Evolutionary conservation across 2,329 filamentous ascomycete species (phyloP).

Genomic region (Alternaria tenuissima): DNA sequence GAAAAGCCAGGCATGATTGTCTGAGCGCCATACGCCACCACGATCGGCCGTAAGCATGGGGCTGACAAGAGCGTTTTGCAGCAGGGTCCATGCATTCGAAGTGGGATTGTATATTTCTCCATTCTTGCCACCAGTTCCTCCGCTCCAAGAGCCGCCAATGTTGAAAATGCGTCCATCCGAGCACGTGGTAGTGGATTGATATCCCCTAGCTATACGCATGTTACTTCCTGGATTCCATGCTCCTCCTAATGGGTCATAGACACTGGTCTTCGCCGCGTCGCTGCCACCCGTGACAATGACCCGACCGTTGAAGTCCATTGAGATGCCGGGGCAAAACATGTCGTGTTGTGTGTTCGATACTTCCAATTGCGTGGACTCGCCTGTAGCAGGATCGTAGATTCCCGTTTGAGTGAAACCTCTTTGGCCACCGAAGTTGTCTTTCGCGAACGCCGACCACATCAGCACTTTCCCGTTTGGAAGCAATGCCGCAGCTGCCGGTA

Average conservation of each 20-base stretch:
- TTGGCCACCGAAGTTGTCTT: slow-evolving; percentile 29
- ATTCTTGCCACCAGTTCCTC: slow-evolving; percentile 60
- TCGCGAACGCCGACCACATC: slow-evolving; percentile 31
- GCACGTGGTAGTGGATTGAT: slow-evolving; percentile 60
- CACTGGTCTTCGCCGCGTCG: slow-evolving; percentile 57
- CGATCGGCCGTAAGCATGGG: slow-evolving; percentile 62
- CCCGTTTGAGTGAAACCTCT: slow-evolving; percentile 43
- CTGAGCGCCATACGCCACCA: slow-evolving; percentile 55
- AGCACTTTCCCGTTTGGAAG: slow-evolving; percentile 38
- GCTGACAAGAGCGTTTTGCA: slow-evolving; percentile 55
- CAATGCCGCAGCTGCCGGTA: slow-evolving; percentile 36
- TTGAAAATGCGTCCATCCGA: slow-evolving; percentile 65
- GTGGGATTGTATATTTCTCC: slow-evolving; percentile 59
- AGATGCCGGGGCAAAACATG: slow-evolving; percentile 67
- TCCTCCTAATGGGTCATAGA: slow-evolving; percentile 52
- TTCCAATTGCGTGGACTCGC: slow-evolving; percentile 30
- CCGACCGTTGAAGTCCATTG: slow-evolving; percentile 57
- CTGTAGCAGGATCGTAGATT: slow-evolving; percentile 41
- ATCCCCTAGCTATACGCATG: slow-evolving; percentile 68
- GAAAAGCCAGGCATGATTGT: slow-evolving; percentile 66
- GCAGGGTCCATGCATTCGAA: slow-evolving; percentile 57
- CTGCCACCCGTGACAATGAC: slow-evolving; percentile 65
- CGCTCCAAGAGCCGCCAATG: slow-evolving; percentile 67
- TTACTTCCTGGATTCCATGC: slow-evolving; percentile 58
- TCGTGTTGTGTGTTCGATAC: slow-evolving; percentile 58